These are phyloP conservation scores for Boletus smithii DNA, from an alignment of 1,284 basidiomycete species.

Conservation along the genomic window DNA sequence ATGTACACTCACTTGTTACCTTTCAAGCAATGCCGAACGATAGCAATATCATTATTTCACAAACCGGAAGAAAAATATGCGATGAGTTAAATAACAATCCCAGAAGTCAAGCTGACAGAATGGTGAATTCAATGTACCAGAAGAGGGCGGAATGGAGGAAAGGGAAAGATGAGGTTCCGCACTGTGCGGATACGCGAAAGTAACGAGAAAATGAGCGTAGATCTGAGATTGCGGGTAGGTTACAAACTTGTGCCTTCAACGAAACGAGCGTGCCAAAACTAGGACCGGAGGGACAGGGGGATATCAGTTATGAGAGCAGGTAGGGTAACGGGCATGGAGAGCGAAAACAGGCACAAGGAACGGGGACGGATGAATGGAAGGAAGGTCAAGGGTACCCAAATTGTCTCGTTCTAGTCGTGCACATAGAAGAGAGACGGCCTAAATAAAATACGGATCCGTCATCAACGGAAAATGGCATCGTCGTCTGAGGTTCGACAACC, in stretches of 20 bases:
- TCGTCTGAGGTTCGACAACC: constrained; percentile 7
- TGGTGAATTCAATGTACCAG: constrained; percentile 18
- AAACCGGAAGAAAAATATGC: constrained; percentile 33
- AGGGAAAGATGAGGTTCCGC: constrained; percentile 9
- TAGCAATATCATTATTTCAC: constrained; percentile 37
- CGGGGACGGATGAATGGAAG: constrained; percentile 5
- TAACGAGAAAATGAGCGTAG: constrained; percentile 30
- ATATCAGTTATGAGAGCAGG: constrained; percentile 32
- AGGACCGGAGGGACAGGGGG: constrained; percentile 16
- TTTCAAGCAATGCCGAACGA: constrained; percentile 11
- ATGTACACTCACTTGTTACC: neutral
- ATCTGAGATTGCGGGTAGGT: constrained; percentile 33
- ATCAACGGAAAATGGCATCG: constrained; percentile 8
- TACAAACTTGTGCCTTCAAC: constrained; percentile 34
- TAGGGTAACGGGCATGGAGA: constrained; percentile 23
- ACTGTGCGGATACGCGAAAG: constrained; percentile 19
- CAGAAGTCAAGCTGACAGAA: constrained; percentile 20
- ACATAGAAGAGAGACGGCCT: constrained; percentile 23
- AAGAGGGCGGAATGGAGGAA: constrained; percentile 7
- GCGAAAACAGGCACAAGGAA: constrained; percentile 15
- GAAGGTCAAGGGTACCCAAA: constrained; percentile 21
- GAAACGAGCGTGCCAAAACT: constrained; percentile 27
- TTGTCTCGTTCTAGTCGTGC: constrained; percentile 29
- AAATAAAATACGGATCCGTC: constrained; percentile 19
- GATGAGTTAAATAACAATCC: constrained; percentile 35